Conservation (phyloP, 129 eudicot genomes). For the Saussurea involucrata region DNA sequence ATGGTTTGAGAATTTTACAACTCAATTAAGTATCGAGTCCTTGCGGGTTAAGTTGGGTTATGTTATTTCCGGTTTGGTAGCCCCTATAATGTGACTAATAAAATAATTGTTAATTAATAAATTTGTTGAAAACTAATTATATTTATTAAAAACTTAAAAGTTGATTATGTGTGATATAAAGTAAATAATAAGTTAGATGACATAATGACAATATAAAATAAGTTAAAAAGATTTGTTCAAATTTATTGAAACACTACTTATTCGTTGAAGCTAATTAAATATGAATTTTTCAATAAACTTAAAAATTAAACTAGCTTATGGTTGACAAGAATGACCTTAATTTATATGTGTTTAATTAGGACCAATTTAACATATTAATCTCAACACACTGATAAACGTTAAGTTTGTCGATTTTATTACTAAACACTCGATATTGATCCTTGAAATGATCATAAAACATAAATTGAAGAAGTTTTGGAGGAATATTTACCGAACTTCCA, state of each 20-base stretch:
- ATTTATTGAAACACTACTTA: neutral
- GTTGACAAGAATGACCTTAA: no score
- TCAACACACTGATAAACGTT: no score
- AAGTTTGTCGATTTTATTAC: neutral
- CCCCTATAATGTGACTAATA: no score
- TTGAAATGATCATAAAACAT: neutral
- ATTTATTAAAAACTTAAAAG: neutral
- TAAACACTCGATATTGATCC: neutral
- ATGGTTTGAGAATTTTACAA: no score
- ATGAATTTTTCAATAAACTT: neutral
- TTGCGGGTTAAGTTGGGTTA: no score
- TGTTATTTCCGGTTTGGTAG: no score
- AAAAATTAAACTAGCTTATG: neutral
- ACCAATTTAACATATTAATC: no score
- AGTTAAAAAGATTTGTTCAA: neutral
- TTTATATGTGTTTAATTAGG: neutral
- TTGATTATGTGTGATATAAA: neutral
- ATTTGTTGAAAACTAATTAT: neutral
- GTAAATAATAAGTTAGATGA: neutral
- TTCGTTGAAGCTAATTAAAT: neutral
- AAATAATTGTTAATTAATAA: neutral
- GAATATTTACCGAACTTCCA: constrained; percentile 61
- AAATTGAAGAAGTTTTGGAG: neutral
- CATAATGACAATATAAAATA: neutral
- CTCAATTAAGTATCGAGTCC: no score